Percentiles rank a stretch among this genome's conserved stretches.
These are phyloP conservation scores for Micractinium conductrix DNA, from an alignment of 139 green algal species.

Conservation along the genomic window DNA sequence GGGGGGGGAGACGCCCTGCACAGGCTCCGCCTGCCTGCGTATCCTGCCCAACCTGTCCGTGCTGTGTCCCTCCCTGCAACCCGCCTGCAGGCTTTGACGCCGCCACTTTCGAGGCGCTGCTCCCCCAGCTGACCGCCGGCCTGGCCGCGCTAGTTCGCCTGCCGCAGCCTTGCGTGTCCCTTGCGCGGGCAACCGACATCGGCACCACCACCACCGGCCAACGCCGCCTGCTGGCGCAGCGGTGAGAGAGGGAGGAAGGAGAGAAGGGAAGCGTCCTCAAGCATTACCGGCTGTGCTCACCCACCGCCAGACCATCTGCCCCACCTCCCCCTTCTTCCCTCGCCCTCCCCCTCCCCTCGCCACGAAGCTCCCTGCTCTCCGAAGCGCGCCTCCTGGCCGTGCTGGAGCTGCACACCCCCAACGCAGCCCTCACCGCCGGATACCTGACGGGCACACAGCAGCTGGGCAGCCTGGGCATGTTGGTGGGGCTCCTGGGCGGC, in stretches of 20 bases:
- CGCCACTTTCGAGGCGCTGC: not conserved
- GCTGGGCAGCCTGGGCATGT: not conserved
- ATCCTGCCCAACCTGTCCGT: not conserved
- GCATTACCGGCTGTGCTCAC: no score
- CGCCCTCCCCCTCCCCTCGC: not conserved
- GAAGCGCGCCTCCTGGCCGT: not conserved
- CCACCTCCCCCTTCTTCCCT: not conserved
- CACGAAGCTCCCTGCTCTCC: not conserved
- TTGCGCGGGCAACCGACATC: not conserved
- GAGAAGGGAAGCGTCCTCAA: no score
- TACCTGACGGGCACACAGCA: not conserved
- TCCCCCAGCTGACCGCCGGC: not conserved
- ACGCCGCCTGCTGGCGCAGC: conserved; percentile 12
- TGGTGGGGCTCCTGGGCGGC: not conserved
- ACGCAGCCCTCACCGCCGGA: not conserved
- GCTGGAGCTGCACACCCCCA: not conserved
- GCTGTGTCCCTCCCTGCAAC: no score
- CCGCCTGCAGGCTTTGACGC: not conserved
- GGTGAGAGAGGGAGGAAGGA: no score
- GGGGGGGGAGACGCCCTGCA: not conserved
- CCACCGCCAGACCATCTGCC: no score
- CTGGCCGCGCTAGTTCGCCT: not conserved
- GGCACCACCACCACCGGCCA: not conserved
- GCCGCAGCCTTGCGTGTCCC: not conserved
- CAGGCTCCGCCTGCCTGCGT: not conserved